Percentiles rank a stretch among this genome's conserved stretches.
Conservation (phyloP, 1,139 yeast genomes). For the Pichia sp. region DNA sequence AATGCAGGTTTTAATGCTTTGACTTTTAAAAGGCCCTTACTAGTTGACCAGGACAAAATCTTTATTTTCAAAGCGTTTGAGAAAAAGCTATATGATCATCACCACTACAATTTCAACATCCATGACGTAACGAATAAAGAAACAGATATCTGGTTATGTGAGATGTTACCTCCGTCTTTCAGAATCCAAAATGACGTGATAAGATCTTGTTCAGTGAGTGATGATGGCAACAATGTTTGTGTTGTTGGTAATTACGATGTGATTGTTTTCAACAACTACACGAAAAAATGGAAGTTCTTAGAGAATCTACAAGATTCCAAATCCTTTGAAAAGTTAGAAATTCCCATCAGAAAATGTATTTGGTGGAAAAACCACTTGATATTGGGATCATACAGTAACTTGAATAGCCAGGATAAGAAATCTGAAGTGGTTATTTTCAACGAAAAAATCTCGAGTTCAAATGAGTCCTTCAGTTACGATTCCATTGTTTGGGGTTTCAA, state of each 20-base stretch:
- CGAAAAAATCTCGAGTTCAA: conserved; percentile 13
- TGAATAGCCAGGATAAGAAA: conserved; percentile 1
- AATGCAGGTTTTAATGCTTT: conserved; percentile 19
- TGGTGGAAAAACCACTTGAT: conserved; percentile 27
- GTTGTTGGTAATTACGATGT: conserved; percentile 28
- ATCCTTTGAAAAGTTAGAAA: conserved; percentile 21
- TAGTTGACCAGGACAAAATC: conserved; percentile 20
- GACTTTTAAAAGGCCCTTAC: conserved; percentile 24
- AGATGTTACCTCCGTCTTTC: conserved; percentile 23
- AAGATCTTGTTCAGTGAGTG: conserved; percentile 24
- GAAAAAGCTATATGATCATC: conserved; percentile 24
- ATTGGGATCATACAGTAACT: conserved; percentile 17
- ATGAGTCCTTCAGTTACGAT: conserved; percentile 19
- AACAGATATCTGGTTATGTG: conserved; percentile 24
- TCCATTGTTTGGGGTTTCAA: conserved; percentile 25
- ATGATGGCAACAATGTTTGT: conserved; percentile 30
- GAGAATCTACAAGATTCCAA: conserved; percentile 19
- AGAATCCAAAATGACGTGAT: conserved; percentile 22
- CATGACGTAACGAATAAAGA: conserved; percentile 21
- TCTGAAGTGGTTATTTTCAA: conserved; percentile 24
- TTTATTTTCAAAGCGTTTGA: conserved; percentile 26
- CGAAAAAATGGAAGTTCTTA: conserved; percentile 28
- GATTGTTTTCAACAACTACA: conserved; percentile 22
- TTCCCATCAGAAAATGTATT: conserved; percentile 19
- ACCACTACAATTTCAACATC: conserved; percentile 14